These are phyloP conservation scores for Neostapfia colusana DNA, from an alignment of 176 grass and related monocot genomes.

Conservation along the genomic window DNA sequence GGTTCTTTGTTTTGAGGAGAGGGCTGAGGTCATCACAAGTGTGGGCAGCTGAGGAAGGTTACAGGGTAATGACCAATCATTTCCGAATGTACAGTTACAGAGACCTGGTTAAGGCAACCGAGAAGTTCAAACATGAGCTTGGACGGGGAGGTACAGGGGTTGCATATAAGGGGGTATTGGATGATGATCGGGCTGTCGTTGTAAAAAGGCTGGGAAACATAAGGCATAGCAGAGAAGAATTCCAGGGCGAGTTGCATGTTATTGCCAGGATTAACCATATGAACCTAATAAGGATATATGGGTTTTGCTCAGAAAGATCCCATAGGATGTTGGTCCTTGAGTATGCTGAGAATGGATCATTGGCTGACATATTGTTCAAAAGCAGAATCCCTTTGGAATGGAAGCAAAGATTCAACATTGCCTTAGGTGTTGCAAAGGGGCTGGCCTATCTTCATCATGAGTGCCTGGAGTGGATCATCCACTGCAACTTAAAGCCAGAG, in stretches of 20 bases:
- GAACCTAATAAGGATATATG: slow-evolving; percentile 53
- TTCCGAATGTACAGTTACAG: slow-evolving; percentile 48
- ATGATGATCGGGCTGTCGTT: slow-evolving; percentile 22
- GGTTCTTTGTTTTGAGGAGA: slow-evolving; percentile 51
- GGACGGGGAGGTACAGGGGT: slow-evolving; percentile 45
- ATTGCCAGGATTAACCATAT: slow-evolving; percentile 54
- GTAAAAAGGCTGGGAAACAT: slow-evolving; percentile 42
- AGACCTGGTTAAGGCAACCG: slow-evolving; percentile 45
- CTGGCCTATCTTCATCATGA: too few species aligned
- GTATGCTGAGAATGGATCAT: slow-evolving; percentile 43
- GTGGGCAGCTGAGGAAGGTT: slow-evolving; percentile 48
- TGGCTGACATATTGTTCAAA: slow-evolving; percentile 40
- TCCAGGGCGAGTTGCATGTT: slow-evolving; percentile 46
- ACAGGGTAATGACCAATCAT: slow-evolving; percentile 44
- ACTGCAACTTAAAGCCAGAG: too few species aligned
- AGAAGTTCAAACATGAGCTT: slow-evolving; percentile 44
- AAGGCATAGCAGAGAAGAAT: slow-evolving; percentile 34
- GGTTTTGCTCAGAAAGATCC: slow-evolving; percentile 49
- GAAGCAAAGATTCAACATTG: slow-evolving; percentile 50
- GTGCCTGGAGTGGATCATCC: too few species aligned
- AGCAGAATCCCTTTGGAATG: slow-evolving; percentile 24
- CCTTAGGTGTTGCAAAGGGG: too few species aligned
- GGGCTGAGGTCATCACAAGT: slow-evolving; percentile 35
- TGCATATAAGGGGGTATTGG: slow-evolving; percentile 38
- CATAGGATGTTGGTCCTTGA: slow-evolving; percentile 50